Evolutionary conservation across 176 grass and related monocot species (phyloP).

Genomic region (Poa pratensis): DNA sequence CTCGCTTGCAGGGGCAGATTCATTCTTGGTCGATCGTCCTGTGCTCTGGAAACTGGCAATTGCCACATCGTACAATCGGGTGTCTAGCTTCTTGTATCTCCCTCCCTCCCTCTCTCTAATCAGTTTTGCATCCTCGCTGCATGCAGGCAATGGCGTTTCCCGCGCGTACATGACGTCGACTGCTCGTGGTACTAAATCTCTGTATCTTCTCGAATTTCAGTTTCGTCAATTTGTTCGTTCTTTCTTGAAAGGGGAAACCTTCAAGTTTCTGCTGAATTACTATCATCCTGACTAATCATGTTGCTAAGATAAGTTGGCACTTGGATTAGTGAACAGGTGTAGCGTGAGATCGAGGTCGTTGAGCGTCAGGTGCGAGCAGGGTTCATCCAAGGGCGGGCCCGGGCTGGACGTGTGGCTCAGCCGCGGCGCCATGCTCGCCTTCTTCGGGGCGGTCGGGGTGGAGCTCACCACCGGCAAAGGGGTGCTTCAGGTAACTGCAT

Average conservation of each 20-base stretch:
- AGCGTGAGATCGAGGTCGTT: conserved; percentile 38
- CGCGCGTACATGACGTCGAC: conserved; percentile 19
- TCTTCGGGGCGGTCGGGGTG: conserved; percentile 55
- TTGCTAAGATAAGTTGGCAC: neutral
- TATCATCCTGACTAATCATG: neutral
- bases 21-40: too few species aligned
- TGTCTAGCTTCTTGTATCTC: neutral
- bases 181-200: too few species aligned
- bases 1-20: too few species aligned
- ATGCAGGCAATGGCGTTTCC: conserved; percentile 15
- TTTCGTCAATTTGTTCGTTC: too few species aligned
- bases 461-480: conserved; percentile 80
- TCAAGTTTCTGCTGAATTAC: neutral
- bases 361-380: conserved; percentile 69
- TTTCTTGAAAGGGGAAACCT: too few species aligned
- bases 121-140: neutral
- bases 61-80: too few species aligned
- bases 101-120: neutral
- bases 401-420: conserved; percentile 81
- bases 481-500: conserved; percentile 58
- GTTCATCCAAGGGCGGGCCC: conserved; percentile 49
- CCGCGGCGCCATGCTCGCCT: conserved; percentile 76
- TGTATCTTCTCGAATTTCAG: too few species aligned
- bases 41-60: too few species aligned
- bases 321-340: conserved; percentile 21